Evolutionary conservation across 192 early-diverging fungal species (phyloP), one percentile per base, ranked within the genome.

Genomic region (Umbelopsis sp.): DNA sequence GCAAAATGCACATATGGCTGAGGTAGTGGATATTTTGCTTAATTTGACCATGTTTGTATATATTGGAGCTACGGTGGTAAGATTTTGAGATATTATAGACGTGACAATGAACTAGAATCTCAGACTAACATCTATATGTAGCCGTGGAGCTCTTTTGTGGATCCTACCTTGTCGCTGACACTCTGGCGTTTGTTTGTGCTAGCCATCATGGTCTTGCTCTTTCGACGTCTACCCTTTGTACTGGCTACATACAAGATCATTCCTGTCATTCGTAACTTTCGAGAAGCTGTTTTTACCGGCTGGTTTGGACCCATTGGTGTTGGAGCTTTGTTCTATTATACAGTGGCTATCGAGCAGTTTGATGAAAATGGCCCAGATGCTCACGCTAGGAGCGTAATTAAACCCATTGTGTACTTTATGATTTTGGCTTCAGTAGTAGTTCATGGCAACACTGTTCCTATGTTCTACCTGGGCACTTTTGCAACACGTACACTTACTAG

Each of bases 251-350:
- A 90, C 48, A 77, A 74, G 11, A 77, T 84, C 18, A 88, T 92
- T 12, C 90, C 93, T 1, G 88, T 89, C 3, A 69, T 93, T 13
- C 81, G 81, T 20, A 91, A 80, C 10, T 84, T 79, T 74, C 85
- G 86, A 7, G 91, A 95, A 70, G 92, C 91, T 0, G 70, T 92
- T 8, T 94, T 94, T 73, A 86, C 88, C 2, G 94, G 94, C 1
- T 97, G 93, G 93, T 97, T 97, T 73, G 95, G 94, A 0, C 95
- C 95, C 3, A 92, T 97, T 16, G 93, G 93, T 21, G 83, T 87
- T 1, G 81, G 85, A 10, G 85, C 85, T 3, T 66, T 87, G 1
- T 87, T 79, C 20, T 81, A 83, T 48, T 80, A 75, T 16, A 83
- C 72, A 3, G 70, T 69, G 12, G 73, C 78, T 5, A 48, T 72